Evolutionary conservation across 306 rosid species (phyloP).

Genomic region (Glycyrrhiza uralensis): DNA sequence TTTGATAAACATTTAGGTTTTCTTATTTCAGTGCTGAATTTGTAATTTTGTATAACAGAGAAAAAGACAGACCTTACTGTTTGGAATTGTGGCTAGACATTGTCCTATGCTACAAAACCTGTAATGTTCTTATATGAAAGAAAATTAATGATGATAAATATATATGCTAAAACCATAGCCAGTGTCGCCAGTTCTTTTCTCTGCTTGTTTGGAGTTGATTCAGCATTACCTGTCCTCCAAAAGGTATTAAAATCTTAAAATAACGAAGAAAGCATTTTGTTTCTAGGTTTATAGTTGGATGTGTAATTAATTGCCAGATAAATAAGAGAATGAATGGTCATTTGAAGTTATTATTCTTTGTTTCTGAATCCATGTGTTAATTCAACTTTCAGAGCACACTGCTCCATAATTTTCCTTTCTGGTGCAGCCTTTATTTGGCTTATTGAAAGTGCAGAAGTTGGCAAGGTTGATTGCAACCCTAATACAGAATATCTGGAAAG

Average conservation of each 20-base stretch:
- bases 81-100: conserved; percentile 4
- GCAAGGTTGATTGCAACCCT: conserved; percentile 6
- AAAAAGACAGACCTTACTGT: neutral
- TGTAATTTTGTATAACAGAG: neutral
- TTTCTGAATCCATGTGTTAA: neutral
- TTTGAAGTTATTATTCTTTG: neutral
- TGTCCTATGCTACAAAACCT: conserved; percentile 10
- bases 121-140: neutral
- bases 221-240: neutral
- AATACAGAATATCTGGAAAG: conserved; percentile 11
- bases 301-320: neutral
- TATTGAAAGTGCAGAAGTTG: neutral
- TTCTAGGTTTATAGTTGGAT: neutral
- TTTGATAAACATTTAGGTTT: conserved; percentile 5
- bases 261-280: neutral
- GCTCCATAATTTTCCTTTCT: neutral
- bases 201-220: neutral
- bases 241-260: neutral
- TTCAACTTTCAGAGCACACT: neutral
- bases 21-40: conserved; percentile 8
- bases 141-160: neutral
- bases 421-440: neutral
- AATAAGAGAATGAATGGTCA: neutral
- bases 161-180: conserved; percentile 2
- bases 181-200: conserved; percentile 13